These are phyloP conservation scores for Auriscalpium orientale DNA, from an alignment of 768 basidiomycete genomes.

Conservation along the genomic window DNA sequence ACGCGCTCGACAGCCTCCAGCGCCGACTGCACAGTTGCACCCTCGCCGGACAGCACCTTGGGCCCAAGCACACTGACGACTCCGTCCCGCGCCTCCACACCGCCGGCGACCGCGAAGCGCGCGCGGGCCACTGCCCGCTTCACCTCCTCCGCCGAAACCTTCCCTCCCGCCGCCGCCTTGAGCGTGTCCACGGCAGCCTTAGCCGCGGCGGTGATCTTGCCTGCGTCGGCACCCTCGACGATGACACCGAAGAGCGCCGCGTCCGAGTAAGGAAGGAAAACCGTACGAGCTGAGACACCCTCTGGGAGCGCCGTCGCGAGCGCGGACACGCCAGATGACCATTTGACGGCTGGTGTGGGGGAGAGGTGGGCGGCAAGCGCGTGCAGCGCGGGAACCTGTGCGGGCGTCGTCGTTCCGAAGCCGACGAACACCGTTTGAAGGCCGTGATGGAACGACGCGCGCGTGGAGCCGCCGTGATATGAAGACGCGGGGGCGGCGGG, in stretches of 20 bases:
- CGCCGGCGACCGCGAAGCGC: slow-evolving; percentile 72
- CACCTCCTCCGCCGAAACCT: slow-evolving; percentile 58
- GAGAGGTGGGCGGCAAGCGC: slow-evolving; percentile 78
- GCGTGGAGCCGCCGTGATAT: slow-evolving; percentile 85
- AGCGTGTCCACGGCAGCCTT: slow-evolving; percentile 63
- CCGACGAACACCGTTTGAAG: slow-evolving; percentile 81
- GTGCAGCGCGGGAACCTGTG: slow-evolving; percentile 63
- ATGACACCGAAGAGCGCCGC: slow-evolving; percentile 81
- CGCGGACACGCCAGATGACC: slow-evolving; percentile 69
- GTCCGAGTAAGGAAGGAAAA: slow-evolving; percentile 88
- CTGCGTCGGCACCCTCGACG: slow-evolving; percentile 59
- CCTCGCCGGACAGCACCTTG: slow-evolving; percentile 58
- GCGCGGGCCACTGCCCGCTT: slow-evolving; percentile 82
- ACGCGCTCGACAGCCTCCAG: slow-evolving; percentile 67
- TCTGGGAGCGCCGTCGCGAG: slow-evolving; percentile 52
- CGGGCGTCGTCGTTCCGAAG: slow-evolving; percentile 64
- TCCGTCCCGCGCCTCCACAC: slow-evolving; percentile 64
- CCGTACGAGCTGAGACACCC: slow-evolving; percentile 57
- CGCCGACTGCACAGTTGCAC: slow-evolving; percentile 51
- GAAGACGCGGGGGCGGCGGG: slow-evolving; percentile 31
- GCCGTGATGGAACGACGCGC: slow-evolving; percentile 52
- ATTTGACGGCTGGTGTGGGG: slow-evolving; percentile 76
- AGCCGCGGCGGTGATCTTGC: slow-evolving; percentile 59
- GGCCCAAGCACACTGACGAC: slow-evolving; percentile 49
- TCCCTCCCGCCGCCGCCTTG: slow-evolving; percentile 36